phyloP scores from a whole-genome alignment of 2,329 filamentous ascomycete species.

The Graphium sp. region DNA sequence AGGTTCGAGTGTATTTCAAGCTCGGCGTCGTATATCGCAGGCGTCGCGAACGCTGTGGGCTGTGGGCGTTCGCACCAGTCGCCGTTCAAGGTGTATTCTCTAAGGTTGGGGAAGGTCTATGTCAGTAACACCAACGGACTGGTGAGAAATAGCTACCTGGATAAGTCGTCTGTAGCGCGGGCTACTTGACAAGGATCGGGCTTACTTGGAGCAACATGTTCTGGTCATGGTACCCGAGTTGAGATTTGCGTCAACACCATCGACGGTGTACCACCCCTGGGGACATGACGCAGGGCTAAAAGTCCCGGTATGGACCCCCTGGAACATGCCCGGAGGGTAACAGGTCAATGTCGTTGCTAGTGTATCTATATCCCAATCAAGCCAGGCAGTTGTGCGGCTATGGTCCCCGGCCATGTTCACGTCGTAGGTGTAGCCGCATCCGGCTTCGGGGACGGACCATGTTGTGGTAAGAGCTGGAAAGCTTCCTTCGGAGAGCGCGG shows the following conservation, averaged over 20 bases:
- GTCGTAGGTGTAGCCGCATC: slow-evolving; percentile 21
- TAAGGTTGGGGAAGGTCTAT: slow-evolving; percentile 6
- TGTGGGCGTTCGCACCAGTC: slow-evolving; percentile 16
- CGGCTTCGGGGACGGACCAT: slow-evolving; percentile 16
- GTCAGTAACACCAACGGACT: too few relatives aligned
- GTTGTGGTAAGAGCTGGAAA: slow-evolving; percentile 19
- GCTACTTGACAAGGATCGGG: slow-evolving; percentile 6
- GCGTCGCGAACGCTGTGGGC: slow-evolving; percentile 17
- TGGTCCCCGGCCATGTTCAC: slow-evolving; percentile 10
- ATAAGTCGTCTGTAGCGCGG: too few relatives aligned
- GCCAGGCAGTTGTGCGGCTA: slow-evolving; percentile 16
- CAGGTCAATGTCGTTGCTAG: slow-evolving; percentile 19
- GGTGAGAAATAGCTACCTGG: too few relatives aligned
- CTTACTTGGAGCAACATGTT: slow-evolving; percentile 23
- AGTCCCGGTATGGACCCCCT: slow-evolving; percentile 16
- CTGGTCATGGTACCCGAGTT: slow-evolving; percentile 18
- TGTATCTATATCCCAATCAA: slow-evolving; percentile 18
- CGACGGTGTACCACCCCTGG: slow-evolving; percentile 20
- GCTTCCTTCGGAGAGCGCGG: too few relatives aligned
- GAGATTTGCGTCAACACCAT: slow-evolving; percentile 12
- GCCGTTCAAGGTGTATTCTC: slow-evolving; percentile 16
- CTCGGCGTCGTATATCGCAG: slow-evolving; percentile 16
- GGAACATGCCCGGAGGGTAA: slow-evolving; percentile 22
- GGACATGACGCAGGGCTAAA: slow-evolving; percentile 22
- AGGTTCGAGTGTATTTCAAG: slow-evolving; percentile 12